phyloP scores from a whole-genome alignment of 1,284 basidiomycete genomes.

The Austropuccinia psidii region DNA sequence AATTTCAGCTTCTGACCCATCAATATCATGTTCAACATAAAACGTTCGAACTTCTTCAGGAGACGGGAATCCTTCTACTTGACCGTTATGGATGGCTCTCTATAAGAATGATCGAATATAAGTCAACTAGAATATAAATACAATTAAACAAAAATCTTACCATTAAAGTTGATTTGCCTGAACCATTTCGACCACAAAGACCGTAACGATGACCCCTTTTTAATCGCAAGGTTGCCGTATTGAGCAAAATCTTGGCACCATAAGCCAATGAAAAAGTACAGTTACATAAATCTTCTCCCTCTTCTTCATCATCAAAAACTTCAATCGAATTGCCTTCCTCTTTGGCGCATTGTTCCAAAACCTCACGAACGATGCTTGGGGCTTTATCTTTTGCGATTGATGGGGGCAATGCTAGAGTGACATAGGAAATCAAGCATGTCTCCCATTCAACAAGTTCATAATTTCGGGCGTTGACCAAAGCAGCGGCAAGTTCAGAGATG shows the following conservation, averaged over 20 bases:
- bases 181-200: conserved; percentile 96
- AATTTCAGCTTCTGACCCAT: conserved; percentile 85
- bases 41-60: conserved; percentile 93
- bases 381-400: conserved; percentile 56
- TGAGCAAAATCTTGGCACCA: conserved; percentile 95
- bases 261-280: conserved; percentile 96
- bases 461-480: conserved; percentile 81
- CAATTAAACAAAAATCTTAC: conserved; percentile 60
- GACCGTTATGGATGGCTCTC: conserved; percentile 53
- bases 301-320: conserved; percentile 79
- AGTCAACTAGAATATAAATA: conserved; percentile 58
- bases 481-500: conserved; percentile 68
- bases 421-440: conserved; percentile 62
- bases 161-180: conserved; percentile 97
- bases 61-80: conserved; percentile 96
- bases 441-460: conserved; percentile 86
- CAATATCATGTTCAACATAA: conserved; percentile 98
- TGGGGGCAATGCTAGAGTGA: conserved; percentile 59
- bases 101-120: conserved; percentile 12
- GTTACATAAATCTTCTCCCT: conserved; percentile 95
- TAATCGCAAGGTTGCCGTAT: conserved; percentile 89
- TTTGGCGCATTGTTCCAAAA: conserved; percentile 78
- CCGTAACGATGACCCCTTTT: conserved; percentile 98
- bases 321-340: conserved; percentile 65
- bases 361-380: conserved; percentile 65